Conservation (phyloP, 2,329 filamentous ascomycete genomes). For the Paramyrothecium sp. region DNA sequence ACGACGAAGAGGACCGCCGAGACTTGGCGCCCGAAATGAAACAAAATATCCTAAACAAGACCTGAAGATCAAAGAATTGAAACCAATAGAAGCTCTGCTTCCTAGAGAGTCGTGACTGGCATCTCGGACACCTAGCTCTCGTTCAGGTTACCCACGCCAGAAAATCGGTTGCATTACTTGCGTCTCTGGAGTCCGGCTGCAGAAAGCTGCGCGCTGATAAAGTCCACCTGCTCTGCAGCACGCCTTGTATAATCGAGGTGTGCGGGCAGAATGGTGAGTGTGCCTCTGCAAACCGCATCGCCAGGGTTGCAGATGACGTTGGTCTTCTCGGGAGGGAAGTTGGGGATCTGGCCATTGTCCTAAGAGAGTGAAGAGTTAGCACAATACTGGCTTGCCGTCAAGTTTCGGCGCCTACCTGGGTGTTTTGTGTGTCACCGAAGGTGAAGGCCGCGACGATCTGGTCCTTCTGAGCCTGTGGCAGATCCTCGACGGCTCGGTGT, state of each 20-base stretch:
- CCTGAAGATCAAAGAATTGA: too few relatives aligned
- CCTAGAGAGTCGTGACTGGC: too few relatives aligned
- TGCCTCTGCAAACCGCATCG: slow-evolving; percentile 35
- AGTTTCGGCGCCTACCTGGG: slow-evolving; percentile 2
- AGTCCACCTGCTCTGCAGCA: slow-evolving; percentile 26
- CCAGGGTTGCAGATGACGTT: slow-evolving; percentile 39
- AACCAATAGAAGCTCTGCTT: too few relatives aligned
- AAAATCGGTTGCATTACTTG: background rate
- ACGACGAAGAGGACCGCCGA: background rate
- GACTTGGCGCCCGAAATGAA: too few relatives aligned
- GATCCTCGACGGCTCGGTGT: slow-evolving; percentile 22
- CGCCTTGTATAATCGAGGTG: slow-evolving; percentile 35
- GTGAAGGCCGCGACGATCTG: slow-evolving; percentile 21
- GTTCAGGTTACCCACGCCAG: too few relatives aligned
- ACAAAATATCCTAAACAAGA: too few relatives aligned
- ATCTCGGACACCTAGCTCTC: too few relatives aligned
- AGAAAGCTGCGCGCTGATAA: slow-evolving; percentile 14
- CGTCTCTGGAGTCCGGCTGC: slow-evolving; percentile 1
- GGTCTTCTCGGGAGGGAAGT: slow-evolving; percentile 31
- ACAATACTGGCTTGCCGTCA: background rate
- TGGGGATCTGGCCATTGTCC: slow-evolving; percentile 31
- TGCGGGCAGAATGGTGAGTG: slow-evolving; percentile 28
- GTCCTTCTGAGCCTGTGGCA: slow-evolving; percentile 17
- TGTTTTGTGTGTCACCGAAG: slow-evolving; percentile 23
- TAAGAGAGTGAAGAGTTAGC: slow-evolving; percentile 11